phyloP scores from a whole-genome alignment of 306 rosid genomes.

The Vigna reflexopilosa region DNA sequence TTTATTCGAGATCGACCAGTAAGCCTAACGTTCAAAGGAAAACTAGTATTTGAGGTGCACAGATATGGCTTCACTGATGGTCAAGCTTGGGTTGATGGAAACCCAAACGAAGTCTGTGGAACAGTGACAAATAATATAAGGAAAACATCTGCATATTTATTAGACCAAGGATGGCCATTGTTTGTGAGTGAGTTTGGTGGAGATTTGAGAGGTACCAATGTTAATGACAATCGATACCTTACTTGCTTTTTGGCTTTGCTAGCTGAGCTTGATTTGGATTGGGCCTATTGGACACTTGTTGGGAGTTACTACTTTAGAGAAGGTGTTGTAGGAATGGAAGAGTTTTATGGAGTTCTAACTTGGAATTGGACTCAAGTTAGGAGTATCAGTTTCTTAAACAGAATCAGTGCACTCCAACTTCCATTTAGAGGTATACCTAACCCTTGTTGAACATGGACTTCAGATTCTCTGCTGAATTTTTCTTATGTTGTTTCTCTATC shows the following conservation, averaged over 20 bases:
- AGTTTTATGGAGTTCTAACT: slow-evolving; percentile 68
- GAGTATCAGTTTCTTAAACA: slow-evolving; percentile 58
- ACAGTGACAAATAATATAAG: slow-evolving; percentile 50
- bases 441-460: no score
- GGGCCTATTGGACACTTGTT: slow-evolving; percentile 82
- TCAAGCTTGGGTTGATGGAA: slow-evolving; percentile 65
- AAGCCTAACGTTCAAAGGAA: slow-evolving; percentile 60
- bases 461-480: no score
- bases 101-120: slow-evolving; percentile 83
- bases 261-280: slow-evolving; percentile 83
- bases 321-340: slow-evolving; percentile 77
- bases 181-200: slow-evolving; percentile 82
- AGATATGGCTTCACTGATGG: slow-evolving; percentile 85
- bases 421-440: slow-evolving; percentile 72
- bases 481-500: no score
- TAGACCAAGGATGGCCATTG: slow-evolving; percentile 79
- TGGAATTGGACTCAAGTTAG: slow-evolving; percentile 67
- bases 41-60: slow-evolving; percentile 79
- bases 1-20: slow-evolving; percentile 58
- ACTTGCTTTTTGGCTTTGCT: slow-evolving; percentile 64
- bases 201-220: slow-evolving; percentile 78
- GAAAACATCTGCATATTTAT: slow-evolving; percentile 57
- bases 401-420: slow-evolving; percentile 66
- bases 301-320: slow-evolving; percentile 82
- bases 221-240: slow-evolving; percentile 82